Percentiles rank a stretch among this genome's conserved stretches.
Evolutionary conservation across 2,329 filamentous ascomycete genomes (phyloP).

Genomic region (Blumeriella jaapii): DNA sequence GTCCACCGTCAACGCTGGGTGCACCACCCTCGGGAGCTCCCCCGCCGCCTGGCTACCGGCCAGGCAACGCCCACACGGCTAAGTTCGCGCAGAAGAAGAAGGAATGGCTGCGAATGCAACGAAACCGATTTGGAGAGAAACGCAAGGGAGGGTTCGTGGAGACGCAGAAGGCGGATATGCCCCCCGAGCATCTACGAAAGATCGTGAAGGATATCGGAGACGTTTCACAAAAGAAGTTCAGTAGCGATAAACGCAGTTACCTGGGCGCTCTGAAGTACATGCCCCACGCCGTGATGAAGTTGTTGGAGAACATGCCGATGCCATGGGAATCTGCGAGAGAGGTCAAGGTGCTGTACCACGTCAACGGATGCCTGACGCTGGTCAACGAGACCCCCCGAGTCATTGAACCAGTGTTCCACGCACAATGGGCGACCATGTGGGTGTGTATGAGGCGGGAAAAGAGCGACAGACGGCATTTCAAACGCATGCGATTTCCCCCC

Average conservation of each 20-base stretch:
- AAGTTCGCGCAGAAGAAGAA: constrained; percentile 99
- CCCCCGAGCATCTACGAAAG: constrained; percentile 93
- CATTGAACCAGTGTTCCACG: constrained; percentile 95
- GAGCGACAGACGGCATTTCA: constrained; percentile 90
- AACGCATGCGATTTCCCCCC: constrained; percentile 96
- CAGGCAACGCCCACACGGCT: constrained; percentile 71
- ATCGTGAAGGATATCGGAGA: constrained; percentile 98
- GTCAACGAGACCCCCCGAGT: constrained; percentile 96
- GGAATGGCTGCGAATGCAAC: constrained; percentile 88
- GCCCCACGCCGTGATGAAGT: constrained; percentile 94
- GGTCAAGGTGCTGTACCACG: constrained; percentile 96
- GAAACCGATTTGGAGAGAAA: constrained; percentile 93
- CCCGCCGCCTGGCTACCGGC: constrained; percentile 76
- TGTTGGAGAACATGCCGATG: constrained; percentile 99
- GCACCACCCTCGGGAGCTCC: constrained; percentile 28
- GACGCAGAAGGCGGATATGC: constrained; percentile 97
- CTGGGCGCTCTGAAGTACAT: constrained; percentile 97
- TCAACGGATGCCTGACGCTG: constrained; percentile 91
- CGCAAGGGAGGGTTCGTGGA: constrained; percentile 93
- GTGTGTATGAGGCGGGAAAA: constrained; percentile 96
- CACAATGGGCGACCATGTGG: constrained; percentile 99
- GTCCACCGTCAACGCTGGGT: constrained; percentile 37
- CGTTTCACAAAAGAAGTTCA: constrained; percentile 99
- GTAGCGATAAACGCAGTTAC: constrained; percentile 95
- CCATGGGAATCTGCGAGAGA: constrained; percentile 95